Evolutionary conservation across 2,329 filamentous ascomycete species (phyloP).

Genomic region (Talaromyces verruculosus): DNA sequence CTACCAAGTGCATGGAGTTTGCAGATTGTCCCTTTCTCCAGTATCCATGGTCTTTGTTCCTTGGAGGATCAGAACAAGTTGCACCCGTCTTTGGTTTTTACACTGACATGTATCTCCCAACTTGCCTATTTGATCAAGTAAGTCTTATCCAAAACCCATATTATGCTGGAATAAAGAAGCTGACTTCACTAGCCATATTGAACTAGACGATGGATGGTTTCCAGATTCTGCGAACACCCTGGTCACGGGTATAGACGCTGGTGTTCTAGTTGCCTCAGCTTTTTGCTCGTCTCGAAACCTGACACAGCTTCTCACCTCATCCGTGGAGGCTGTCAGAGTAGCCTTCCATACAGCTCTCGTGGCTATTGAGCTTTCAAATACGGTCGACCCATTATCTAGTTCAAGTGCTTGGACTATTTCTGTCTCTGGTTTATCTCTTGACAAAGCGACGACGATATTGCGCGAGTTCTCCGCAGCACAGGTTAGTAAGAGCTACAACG

Average conservation of each 20-base stretch:
- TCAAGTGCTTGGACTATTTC: neutral
- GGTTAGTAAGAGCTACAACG: neutral
- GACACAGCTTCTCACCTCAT: neutral
- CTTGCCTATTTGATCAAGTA: neutral
- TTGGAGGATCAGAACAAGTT: neutral
- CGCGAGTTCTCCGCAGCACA: neutral
- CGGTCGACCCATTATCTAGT: neutral
- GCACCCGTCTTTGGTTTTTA: neutral
- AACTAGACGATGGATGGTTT: neutral
- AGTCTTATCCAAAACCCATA: neutral
- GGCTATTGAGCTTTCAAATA: neutral
- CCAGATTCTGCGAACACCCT: neutral
- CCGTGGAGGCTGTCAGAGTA: neutral
- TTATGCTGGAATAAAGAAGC: neutral
- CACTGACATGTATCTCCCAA: neutral
- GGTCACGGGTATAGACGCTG: neutral
- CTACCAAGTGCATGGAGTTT: neutral
- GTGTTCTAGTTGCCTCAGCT: neutral
- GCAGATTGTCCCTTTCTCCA: neutral
- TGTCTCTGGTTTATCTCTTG: neutral
- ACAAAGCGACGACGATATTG: neutral
- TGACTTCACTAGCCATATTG: neutral
- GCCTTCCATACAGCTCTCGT: neutral
- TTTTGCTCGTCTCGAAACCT: neutral
- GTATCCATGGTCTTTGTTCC: neutral